These are phyloP conservation scores for Penicillium digitatum DNA, from an alignment of 2,329 filamentous ascomycete species.

Conservation along the genomic window DNA sequence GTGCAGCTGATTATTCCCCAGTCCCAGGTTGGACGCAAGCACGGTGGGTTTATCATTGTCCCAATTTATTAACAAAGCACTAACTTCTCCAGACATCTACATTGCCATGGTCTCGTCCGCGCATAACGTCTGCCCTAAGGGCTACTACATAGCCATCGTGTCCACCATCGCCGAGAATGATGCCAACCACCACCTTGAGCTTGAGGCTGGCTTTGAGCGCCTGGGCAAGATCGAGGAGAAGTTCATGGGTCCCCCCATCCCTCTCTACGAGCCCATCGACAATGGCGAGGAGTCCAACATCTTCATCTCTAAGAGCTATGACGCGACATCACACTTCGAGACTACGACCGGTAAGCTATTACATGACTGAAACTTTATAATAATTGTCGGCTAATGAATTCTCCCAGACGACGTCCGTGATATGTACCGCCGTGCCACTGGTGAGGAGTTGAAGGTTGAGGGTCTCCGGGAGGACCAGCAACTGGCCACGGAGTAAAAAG, in stretches of 20 bases:
- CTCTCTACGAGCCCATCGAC: conserved; percentile 85
- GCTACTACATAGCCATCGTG: conserved; percentile 98
- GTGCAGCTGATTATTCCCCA: conserved; percentile 96
- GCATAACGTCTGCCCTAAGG: conserved; percentile 98
- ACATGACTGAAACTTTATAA: neutral
- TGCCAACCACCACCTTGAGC: conserved; percentile 92
- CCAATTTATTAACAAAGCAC: neutral
- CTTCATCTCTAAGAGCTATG: conserved; percentile 98
- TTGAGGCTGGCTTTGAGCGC: conserved; percentile 85
- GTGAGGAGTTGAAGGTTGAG: conserved; percentile 83
- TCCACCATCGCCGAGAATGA: conserved; percentile 91
- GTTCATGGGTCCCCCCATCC: conserved; percentile 90
- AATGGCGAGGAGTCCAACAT: conserved; percentile 82
- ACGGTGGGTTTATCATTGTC: conserved; percentile 58
- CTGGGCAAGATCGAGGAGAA: conserved; percentile 93
- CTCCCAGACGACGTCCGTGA: conserved; percentile 83
- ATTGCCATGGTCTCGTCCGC: conserved; percentile 91
- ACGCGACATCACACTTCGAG: conserved; percentile 97
- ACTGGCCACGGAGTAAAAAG: conserved; percentile 38
- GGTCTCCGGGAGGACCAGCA: conserved; percentile 69
- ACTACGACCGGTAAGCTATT: conserved; percentile 62
- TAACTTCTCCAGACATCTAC: conserved; percentile 70
- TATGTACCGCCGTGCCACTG: conserved; percentile 78
- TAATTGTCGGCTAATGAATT: conserved; percentile 4
- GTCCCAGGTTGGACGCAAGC: conserved; percentile 92